Base-by-base conservation (phyloP, 345 rosid species). In the Rubroshorea leprosula region DNA sequence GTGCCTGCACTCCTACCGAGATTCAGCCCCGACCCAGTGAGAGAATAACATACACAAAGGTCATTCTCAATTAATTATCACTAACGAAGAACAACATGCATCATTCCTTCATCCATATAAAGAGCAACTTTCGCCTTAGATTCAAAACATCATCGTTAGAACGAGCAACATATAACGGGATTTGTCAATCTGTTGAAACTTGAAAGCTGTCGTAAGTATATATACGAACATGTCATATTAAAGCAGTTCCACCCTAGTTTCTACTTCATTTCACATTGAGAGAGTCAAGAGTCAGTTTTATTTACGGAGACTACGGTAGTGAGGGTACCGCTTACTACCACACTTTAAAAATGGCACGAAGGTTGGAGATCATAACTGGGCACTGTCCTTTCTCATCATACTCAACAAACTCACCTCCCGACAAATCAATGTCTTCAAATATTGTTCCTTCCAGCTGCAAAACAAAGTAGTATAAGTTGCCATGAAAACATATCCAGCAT, bases 341-440 rank as follows among this genome's bases (percentile, higher is more conserved):
- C 67, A 83, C 90, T 18, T 67, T 84, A 67, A 88, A 91, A 62
- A 80, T 79, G 13, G 88, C 68, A 6, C 77, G 71, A 66, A 82
- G 83, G 63, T 86, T 80, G 8, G 98, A 91, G 58, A 91, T 84
- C 96, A 86, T 88, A 18, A 86, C 95, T 0, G 87, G 86, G 65
- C 81, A 86, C 77, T 77, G 85, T 20, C 96, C 95, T 66, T 88
- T 81, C 81, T 86, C 96, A 54, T 88, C 92, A 10, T 91, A 88
- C 35, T 91, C 96, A 8, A 80, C 62, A 31, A 75, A 84, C 24
- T 88, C 95, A 7, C 73, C 98, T 10, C 70, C 86, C 23, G 90
- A 88, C 75, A 88, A 73, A 70, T 91, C 98, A 38, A 88, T 71
- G 25, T 51, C 73, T 46, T 83, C 90, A 61, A 73, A 91, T 60